Base-by-base conservation (phyloP, 768 basidiomycete species). In the Butyriboletus loyo region DNA sequence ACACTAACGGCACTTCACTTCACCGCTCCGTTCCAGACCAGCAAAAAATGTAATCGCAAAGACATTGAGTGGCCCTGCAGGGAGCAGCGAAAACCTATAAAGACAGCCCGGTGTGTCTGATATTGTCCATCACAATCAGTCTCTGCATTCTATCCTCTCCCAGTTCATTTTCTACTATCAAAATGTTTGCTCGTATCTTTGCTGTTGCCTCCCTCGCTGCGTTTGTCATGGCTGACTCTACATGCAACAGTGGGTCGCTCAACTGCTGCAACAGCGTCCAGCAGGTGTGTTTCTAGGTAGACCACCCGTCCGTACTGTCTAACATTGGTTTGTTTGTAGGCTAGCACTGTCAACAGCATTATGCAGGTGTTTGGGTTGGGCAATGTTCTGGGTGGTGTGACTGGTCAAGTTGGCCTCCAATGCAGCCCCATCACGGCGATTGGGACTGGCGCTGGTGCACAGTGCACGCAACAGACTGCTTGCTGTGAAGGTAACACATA, bases 101-200 rank as follows among this genome's bases (percentile, higher is more conserved):
- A 10, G 19, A 19, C 36, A 19, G 36, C n/a, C 8, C n/a, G 5
- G 36, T 37, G 4, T 9, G 9, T 17, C n/a, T 21, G 1, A 10
- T 37, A 19, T 37, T 37, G n/a, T 19, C 4, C 36, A 37, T 37
- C 36, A 19, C 17, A 19, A 10, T 5, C 5, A 8, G 37, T 34
- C 24, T 57, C 46, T 43, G 42, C 40, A 4, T 15, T 34, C n/a
- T n/a, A n/a, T n/a, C n/a, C n/a, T n/a, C n/a, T n/a, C n/a, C n/a
- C n/a, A n/a, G n/a, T n/a, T n/a, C n/a, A n/a, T n/a, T 45, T 39
- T 39, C 49, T 36, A 44, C 2, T 1, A 52, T 50, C 45, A 49
- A 27, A 27, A 62, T 62, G 61, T 62, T 61, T 30, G 39, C 54
- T 54, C 52, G 57, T 52, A 24, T 56, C 21, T 54, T 56, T 9